Percentiles rank a stretch among this genome's conserved stretches.
These are phyloP conservation scores for Boletus sensibilis DNA, from an alignment of 768 basidiomycete genomes.

Conservation along the genomic window DNA sequence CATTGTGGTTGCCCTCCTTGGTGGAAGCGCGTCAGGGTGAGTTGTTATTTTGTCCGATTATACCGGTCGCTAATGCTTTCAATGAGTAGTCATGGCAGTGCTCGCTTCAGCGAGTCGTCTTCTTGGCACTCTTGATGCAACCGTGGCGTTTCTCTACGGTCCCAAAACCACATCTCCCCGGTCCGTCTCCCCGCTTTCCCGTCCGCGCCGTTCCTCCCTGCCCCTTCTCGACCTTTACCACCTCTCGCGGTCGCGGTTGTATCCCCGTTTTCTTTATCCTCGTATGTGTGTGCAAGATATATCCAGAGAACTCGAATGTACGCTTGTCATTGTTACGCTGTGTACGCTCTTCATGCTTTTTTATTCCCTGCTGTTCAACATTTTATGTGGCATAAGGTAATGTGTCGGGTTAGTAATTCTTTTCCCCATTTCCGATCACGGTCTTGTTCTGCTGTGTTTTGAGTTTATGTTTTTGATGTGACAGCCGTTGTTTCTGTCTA, in stretches of 20 bases:
- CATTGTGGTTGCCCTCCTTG: background rate
- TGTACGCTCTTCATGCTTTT: slow-evolving; percentile 14
- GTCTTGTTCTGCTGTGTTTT: slow-evolving; percentile 3
- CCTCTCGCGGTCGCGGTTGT: background rate
- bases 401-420: slow-evolving; percentile 2
- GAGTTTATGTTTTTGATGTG: background rate
- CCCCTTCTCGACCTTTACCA: background rate
- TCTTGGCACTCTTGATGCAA: background rate
- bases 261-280: slow-evolving; percentile 1
- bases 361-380: slow-evolving; percentile 13
- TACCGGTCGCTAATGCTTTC: background rate
- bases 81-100: background rate
- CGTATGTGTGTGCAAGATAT: slow-evolving; percentile 13
- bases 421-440: background rate
- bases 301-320: slow-evolving; percentile 16
- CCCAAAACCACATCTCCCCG: background rate
- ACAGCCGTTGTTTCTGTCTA: slow-evolving; percentile 5
- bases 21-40: slow-evolving; percentile 5
- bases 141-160: background rate
- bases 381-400: slow-evolving; percentile 1
- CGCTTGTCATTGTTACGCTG: slow-evolving; percentile 11
- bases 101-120: background rate
- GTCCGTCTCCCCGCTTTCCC: background rate
- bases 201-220: background rate
- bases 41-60: background rate